phyloP scores from a whole-genome alignment of 2,329 filamentous ascomycete genomes.

The Trichoderma citrinoviride region DNA sequence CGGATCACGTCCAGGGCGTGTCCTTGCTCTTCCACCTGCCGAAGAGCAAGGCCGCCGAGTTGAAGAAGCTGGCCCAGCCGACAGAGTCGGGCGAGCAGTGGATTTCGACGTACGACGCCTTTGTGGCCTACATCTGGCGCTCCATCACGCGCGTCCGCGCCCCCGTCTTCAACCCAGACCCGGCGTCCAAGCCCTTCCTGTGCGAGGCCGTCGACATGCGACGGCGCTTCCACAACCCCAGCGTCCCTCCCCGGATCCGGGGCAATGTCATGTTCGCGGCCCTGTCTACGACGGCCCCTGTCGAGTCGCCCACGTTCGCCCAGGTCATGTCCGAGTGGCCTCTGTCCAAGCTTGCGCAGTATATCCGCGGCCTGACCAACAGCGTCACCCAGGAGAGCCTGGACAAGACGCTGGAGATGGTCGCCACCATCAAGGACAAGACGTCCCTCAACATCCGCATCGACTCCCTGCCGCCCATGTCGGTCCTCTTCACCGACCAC shows the following conservation, averaged over 20 bases:
- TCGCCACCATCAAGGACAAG: slow-evolving; percentile 1
- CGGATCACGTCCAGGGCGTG: neutral
- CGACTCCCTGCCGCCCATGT: slow-evolving; percentile 9
- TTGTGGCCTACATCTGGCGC: slow-evolving; percentile 10
- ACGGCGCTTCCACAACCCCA: neutral
- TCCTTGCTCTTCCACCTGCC: neutral
- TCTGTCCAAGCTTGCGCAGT: slow-evolving; percentile 1
- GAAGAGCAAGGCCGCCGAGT: slow-evolving; percentile 2
- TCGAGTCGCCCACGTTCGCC: slow-evolving; percentile 4
- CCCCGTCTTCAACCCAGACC: neutral
- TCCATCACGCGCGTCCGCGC: neutral
- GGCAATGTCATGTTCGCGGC: slow-evolving; percentile 14
- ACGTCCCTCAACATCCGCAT: neutral
- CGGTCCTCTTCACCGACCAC: slow-evolving; percentile 6
- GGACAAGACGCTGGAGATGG: neutral
- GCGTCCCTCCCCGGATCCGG: neutral
- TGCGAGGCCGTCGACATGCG: slow-evolving; percentile 8
- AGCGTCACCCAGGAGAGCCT: slow-evolving; percentile 6
- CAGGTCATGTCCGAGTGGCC: slow-evolving; percentile 12
- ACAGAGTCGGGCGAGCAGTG: neutral
- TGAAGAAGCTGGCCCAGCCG: slow-evolving; percentile 7
- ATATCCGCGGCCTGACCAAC: neutral
- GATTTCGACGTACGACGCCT: slow-evolving; percentile 17
- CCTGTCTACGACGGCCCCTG: neutral
- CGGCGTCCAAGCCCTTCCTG: neutral